Evolutionary conservation across 352 stramenopile genomes (phyloP).

Genomic region (Saprolegnia diclina): DNA sequence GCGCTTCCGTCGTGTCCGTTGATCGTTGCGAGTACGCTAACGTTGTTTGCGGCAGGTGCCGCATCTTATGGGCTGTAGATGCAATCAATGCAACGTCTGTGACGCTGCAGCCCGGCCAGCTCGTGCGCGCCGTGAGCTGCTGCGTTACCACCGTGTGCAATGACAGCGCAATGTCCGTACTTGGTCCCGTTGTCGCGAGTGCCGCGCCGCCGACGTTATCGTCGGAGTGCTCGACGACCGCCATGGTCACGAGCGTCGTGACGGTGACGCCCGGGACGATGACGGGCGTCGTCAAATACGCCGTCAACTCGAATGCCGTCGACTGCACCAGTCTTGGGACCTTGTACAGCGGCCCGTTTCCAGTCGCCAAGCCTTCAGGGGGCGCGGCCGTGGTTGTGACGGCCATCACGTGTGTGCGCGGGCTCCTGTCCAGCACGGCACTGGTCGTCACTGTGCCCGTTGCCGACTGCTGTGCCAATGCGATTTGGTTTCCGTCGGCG

Average conservation of each 20-base stretch:
- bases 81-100: slow-evolving; percentile 5
- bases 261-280: slow-evolving; percentile 32
- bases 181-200: slow-evolving; percentile 30
- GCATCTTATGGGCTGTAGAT: background rate
- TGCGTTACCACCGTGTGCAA: slow-evolving; percentile 33
- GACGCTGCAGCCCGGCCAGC: slow-evolving; percentile 35
- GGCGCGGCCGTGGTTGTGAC: slow-evolving; percentile 26
- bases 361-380: slow-evolving; percentile 27
- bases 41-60: no score
- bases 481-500: slow-evolving; percentile 35
- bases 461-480: slow-evolving; percentile 48
- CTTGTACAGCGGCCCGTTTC: slow-evolving; percentile 34
- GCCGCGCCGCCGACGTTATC: slow-evolving; percentile 29
- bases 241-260: slow-evolving; percentile 33
- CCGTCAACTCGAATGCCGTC: slow-evolving; percentile 21
- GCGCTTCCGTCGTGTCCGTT: background rate
- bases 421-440: slow-evolving; percentile 37
- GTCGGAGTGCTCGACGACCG: slow-evolving; percentile 29
- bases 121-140: slow-evolving; percentile 45
- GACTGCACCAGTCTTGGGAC: slow-evolving; percentile 34
- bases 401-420: slow-evolving; percentile 50
- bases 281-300: slow-evolving; percentile 33
- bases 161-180: slow-evolving; percentile 27
- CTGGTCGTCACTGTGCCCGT: slow-evolving; percentile 37
- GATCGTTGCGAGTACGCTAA: no score